phyloP scores from a whole-genome alignment of 2,329 filamentous ascomycete genomes.

The Neofusicoccum ribis region DNA sequence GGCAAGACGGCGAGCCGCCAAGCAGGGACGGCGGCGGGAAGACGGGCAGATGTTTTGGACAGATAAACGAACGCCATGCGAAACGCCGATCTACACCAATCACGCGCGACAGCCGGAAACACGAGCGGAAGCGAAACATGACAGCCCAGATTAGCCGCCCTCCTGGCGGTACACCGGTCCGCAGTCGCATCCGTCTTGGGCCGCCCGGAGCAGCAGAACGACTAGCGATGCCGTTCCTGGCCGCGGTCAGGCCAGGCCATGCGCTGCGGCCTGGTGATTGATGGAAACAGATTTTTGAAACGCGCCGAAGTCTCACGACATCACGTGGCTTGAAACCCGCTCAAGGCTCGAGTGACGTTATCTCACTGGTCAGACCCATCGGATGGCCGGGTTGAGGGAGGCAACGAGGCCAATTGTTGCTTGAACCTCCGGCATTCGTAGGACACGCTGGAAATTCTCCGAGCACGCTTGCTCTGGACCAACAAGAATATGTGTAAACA shows the following conservation, averaged over 20 bases:
- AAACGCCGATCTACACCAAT: constrained; percentile 4
- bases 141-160: neutral
- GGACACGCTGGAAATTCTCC: too few species aligned
- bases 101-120: neutral
- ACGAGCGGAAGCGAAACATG: neutral
- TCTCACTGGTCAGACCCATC: too few species aligned
- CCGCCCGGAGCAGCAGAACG: neutral
- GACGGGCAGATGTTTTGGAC: neutral
- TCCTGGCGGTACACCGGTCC: constrained; percentile 6
- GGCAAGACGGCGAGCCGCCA: neutral
- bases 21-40: neutral
- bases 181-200: neutral
- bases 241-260: neutral
- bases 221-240: neutral
- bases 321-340: constrained; percentile 6
- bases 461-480: too few species aligned
- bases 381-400: too few species aligned
- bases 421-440: too few species aligned
- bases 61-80: constrained; percentile 3
- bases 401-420: too few species aligned
- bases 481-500: too few species aligned
- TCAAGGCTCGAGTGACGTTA: neutral
- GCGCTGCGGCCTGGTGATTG: neutral
- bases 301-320: neutral
- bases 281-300: neutral